Percentiles rank a stretch among this genome's conserved stretches.
These are phyloP conservation scores for Arachis stenosperma DNA, from an alignment of 306 rosid genomes.

Conservation along the genomic window DNA sequence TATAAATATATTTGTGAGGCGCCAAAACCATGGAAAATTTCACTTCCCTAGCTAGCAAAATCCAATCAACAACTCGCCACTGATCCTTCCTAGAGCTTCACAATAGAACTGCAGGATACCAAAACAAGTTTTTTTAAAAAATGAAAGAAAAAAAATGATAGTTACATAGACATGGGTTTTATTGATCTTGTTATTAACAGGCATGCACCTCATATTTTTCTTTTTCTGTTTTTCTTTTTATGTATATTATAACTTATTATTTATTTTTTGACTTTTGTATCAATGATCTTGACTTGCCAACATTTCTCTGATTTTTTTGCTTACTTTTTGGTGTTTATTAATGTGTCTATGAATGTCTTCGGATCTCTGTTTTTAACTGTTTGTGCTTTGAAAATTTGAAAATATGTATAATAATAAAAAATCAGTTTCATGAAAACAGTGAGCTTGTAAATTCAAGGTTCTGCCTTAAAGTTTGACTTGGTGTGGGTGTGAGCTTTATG, in stretches of 20 bases:
- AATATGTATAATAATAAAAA: no score
- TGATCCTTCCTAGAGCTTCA: constrained; percentile 2
- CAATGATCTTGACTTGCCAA: not conserved
- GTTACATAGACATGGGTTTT: no score
- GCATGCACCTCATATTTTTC: not conserved
- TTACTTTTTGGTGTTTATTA: constrained; percentile 13
- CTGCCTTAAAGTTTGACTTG: not conserved
- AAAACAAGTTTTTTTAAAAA: no score
- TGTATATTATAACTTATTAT: not conserved
- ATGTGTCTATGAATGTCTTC: not conserved
- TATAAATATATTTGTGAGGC: no score
- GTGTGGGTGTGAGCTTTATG: not conserved
- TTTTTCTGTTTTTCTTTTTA: constrained; percentile 11
- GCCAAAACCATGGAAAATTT: not conserved
- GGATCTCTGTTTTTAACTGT: constrained; percentile 16
- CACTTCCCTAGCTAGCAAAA: not conserved
- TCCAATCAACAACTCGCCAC: not conserved
- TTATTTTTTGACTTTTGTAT: not conserved
- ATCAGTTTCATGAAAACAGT: constrained; percentile 23
- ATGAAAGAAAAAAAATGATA: no score
- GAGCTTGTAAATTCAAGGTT: constrained; percentile 14
- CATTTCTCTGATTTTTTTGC: not conserved
- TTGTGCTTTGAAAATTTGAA: constrained; percentile 26
- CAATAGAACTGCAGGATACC: not conserved
- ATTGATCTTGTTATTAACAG: no score